phyloP scores from a whole-genome alignment of 352 stramenopile species.

The Plasmopara halstedii region DNA sequence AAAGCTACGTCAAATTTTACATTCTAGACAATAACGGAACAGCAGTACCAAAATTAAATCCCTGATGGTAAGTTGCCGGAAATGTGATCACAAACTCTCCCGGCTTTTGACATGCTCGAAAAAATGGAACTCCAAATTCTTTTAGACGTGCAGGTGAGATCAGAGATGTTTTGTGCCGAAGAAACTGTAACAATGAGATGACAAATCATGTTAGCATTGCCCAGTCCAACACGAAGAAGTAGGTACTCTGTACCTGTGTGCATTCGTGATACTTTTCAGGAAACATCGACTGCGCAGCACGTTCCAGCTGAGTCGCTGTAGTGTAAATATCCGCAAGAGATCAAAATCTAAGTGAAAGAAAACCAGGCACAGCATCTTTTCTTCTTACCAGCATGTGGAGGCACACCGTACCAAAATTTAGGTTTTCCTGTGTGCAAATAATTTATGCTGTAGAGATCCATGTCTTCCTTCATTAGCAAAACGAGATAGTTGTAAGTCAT shows the following conservation, averaged over 20 bases:
- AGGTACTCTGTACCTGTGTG: constrained; percentile 31
- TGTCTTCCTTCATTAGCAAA: constrained; percentile 68
- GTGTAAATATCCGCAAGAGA: constrained; percentile 1
- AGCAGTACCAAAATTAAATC: constrained; percentile 82
- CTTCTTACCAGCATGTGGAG: constrained; percentile 47
- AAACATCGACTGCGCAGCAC: constrained; percentile 79
- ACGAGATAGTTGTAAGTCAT: background rate
- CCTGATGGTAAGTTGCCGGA: constrained; percentile 81
- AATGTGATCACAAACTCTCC: constrained; percentile 93
- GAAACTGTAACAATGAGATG: constrained; percentile 46
- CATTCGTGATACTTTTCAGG: constrained; percentile 81
- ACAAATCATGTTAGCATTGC: background rate
- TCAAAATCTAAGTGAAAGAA: background rate
- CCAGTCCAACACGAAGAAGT: background rate
- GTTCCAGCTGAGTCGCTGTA: constrained; percentile 70
- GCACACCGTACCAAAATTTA: constrained; percentile 92
- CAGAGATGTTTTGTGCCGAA: constrained; percentile 91
- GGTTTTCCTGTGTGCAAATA: constrained; percentile 88
- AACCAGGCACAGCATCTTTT: background rate
- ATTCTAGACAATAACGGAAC: background rate
- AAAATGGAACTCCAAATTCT: constrained; percentile 79
- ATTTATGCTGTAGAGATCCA: constrained; percentile 93
- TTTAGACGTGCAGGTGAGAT: constrained; percentile 79
- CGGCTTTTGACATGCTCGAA: constrained; percentile 67
- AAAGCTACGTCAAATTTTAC: background rate